A percentile compares a stretch with the other conserved stretches of the same genome.
Conservation (phyloP, 768 basidiomycete species). For the Lentinula raphanica region DNA sequence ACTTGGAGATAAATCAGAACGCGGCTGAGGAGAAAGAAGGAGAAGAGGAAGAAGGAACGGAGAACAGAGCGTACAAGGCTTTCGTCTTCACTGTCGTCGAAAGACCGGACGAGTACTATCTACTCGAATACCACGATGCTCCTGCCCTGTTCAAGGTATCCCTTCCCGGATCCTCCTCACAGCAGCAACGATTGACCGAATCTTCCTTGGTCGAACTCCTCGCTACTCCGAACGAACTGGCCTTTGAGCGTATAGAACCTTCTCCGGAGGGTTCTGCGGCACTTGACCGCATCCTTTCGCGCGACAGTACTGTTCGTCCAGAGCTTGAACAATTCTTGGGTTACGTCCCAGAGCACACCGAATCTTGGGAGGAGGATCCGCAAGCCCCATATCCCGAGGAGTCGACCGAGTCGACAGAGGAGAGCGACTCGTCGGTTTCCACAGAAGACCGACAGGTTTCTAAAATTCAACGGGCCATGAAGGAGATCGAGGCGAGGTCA, state of each 20-base stretch:
- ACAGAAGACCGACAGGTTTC: neutral
- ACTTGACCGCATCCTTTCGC: constrained; percentile 21
- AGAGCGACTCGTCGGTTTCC: neutral
- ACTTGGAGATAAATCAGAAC: neutral
- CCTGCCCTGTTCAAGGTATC: constrained; percentile 2
- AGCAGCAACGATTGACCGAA: constrained; percentile 7
- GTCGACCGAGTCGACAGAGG: neutral
- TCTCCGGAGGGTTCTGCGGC: constrained; percentile 23
- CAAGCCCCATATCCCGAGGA: neutral
- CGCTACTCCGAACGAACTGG: constrained; percentile 13
- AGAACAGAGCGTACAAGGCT: constrained; percentile 8
- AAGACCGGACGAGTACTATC: constrained; percentile 26
- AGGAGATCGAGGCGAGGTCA: neutral
- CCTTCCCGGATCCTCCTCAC: neutral
- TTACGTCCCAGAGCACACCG: constrained; percentile 23
- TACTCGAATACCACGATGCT: constrained; percentile 37
- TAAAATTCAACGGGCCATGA: neutral
- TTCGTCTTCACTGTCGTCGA: constrained; percentile 36
- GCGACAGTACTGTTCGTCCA: constrained; percentile 28
- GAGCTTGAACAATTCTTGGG: constrained; percentile 24
- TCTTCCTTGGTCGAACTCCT: constrained; percentile 21
- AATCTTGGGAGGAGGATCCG: constrained; percentile 1
- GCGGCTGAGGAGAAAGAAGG: neutral
- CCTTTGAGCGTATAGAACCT: constrained; percentile 12
- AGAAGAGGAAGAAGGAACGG: neutral